Conservation (phyloP, 1,284 basidiomycete species). For the Rhodotorula sp. region DNA sequence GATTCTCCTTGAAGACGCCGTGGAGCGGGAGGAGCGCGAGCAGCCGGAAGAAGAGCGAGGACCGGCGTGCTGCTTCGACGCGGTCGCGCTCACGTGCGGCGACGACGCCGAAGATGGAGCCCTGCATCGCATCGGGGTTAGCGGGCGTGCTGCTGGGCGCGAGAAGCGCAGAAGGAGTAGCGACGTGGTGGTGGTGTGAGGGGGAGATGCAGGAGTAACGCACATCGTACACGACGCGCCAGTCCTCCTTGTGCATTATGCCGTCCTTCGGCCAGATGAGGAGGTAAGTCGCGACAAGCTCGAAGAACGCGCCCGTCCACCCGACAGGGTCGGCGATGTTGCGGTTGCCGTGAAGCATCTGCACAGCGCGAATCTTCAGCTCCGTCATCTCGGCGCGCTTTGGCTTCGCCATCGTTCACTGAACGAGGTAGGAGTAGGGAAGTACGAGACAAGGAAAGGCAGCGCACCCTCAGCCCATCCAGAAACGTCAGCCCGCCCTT, state of each 20-base stretch:
- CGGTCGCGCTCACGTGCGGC: constrained; percentile 26
- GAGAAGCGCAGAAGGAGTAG: too few species aligned
- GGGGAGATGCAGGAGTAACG: neutral
- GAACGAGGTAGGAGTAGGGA: neutral
- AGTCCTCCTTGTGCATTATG: constrained; percentile 57
- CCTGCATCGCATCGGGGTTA: constrained; percentile 2
- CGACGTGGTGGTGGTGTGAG: too few species aligned
- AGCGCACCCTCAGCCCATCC: constrained; percentile 34
- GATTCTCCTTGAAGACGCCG: constrained; percentile 21
- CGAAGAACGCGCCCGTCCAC: constrained; percentile 60
- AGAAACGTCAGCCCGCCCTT: constrained; percentile 45
- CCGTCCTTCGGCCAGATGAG: constrained; percentile 59
- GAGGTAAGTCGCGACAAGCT: constrained; percentile 54
- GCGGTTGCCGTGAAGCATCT: constrained; percentile 25
- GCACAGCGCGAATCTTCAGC: neutral
- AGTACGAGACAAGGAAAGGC: neutral
- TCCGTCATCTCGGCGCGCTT: neutral
- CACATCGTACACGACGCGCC: constrained; percentile 48
- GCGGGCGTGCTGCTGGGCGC: too few species aligned
- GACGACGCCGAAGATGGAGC: constrained; percentile 41
- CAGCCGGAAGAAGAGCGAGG: neutral
- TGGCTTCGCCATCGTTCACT: too few species aligned
- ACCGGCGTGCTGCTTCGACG: neutral
- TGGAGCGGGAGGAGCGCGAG: constrained; percentile 1
- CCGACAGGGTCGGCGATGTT: constrained; percentile 46